Conservation (phyloP, 441 rosid genomes). For the Macaranga tanarius region DNA sequence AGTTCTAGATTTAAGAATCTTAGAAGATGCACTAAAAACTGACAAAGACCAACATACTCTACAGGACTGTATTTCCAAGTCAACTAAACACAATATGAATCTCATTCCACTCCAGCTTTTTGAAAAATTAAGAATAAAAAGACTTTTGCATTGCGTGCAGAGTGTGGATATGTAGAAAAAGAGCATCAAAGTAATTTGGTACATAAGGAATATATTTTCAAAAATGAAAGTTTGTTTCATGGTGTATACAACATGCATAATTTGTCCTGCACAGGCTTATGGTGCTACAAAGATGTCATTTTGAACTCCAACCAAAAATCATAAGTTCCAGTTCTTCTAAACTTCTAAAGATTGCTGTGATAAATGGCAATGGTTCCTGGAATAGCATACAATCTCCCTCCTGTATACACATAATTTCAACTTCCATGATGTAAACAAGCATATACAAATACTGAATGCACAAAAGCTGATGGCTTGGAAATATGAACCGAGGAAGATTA, state of each 20-base stretch:
- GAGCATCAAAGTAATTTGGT: background rate
- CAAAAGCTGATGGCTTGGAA: slow-evolving; percentile 11
- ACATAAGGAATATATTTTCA: background rate
- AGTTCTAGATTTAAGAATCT: background rate
- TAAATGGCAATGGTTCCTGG: slow-evolving; percentile 4
- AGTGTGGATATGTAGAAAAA: background rate
- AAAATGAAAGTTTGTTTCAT: background rate
- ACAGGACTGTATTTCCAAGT: slow-evolving; percentile 1
- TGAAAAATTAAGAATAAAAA: background rate
- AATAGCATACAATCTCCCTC: background rate
- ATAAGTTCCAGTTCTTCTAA: background rate
- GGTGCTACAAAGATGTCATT: background rate
- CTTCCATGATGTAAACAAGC: background rate
- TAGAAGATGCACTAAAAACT: background rate
- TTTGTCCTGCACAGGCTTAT: slow-evolving; percentile 2
- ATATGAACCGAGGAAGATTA: slow-evolving; percentile 17
- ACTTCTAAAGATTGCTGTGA: slow-evolving; percentile 12
- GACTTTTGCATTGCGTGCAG: background rate
- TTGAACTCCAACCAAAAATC: background rate
- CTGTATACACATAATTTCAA: background rate
- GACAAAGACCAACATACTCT: background rate
- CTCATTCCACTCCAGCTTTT: background rate
- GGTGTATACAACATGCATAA: background rate
- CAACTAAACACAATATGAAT: slow-evolving; percentile 1
- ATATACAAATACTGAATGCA: background rate